A percentile compares a stretch with the other conserved stretches of the same genome.
These are phyloP conservation scores for Ogataea methanolica DNA, from an alignment of 805 yeast species.

Conservation along the genomic window DNA sequence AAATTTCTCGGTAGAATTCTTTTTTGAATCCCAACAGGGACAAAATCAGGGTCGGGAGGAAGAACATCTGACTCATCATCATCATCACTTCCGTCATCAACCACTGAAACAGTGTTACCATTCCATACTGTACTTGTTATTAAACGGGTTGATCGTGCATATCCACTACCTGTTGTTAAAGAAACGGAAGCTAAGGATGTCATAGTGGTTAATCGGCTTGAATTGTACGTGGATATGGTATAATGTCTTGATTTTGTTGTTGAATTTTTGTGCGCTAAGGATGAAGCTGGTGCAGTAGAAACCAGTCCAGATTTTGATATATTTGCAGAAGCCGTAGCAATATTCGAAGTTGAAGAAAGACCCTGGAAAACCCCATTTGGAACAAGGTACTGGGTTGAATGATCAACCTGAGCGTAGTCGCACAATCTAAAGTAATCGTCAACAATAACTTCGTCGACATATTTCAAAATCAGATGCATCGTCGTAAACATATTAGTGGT, in stretches of 20 bases:
- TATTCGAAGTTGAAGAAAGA: constrained; percentile 1
- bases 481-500: constrained; percentile 46
- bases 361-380: constrained; percentile 14
- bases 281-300: no score
- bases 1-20: not conserved
- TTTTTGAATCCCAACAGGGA: constrained; percentile 16
- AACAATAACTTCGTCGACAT: constrained; percentile 37
- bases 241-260: not conserved
- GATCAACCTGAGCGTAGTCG: constrained; percentile 23
- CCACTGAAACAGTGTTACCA: not conserved
- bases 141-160: not conserved
- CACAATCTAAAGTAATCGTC: constrained; percentile 42
- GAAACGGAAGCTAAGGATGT: not conserved
- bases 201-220: not conserved
- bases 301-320: not conserved
- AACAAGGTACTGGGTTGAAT: constrained; percentile 9
- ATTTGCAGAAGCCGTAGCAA: not conserved
- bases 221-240: not conserved
- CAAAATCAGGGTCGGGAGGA: constrained; percentile 3
- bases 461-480: constrained; percentile 40
- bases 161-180: not conserved
- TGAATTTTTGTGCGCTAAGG: no score
- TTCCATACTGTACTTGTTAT: not conserved
- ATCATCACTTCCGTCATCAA: not conserved
- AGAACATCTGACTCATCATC: not conserved